Evolutionary conservation across 352 stramenopile species (phyloP).

Genomic region (Phytophthora podocarpi): DNA sequence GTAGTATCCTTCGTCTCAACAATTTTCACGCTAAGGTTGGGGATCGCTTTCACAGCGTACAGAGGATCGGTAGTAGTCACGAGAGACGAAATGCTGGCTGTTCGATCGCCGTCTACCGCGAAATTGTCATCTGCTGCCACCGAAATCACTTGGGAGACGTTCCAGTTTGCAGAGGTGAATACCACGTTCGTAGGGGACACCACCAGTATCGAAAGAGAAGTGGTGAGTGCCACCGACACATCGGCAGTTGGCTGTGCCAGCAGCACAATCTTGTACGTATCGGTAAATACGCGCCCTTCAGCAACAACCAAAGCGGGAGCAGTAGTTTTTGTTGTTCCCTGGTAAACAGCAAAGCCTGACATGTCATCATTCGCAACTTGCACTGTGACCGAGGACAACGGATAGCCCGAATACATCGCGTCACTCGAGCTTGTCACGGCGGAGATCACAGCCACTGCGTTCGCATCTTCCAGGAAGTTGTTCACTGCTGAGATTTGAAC

Average conservation of each 20-base stretch:
- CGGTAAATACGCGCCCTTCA: constrained; percentile 48
- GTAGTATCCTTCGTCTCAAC: constrained; percentile 67
- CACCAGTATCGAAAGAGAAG: constrained; percentile 45
- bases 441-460: constrained; percentile 30
- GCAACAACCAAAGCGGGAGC: constrained; percentile 50
- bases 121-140: constrained; percentile 58
- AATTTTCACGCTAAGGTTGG: constrained; percentile 48
- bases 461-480: constrained; percentile 58
- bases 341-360: constrained; percentile 51
- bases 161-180: constrained; percentile 57
- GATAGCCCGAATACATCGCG: constrained; percentile 34
- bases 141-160: constrained; percentile 43
- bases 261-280: constrained; percentile 57
- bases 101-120: constrained; percentile 48
- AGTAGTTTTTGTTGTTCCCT: constrained; percentile 39
- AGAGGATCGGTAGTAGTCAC: constrained; percentile 36
- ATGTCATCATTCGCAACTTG: constrained; percentile 61
- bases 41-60: constrained; percentile 38
- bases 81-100: constrained; percentile 31
- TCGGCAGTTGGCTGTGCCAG: constrained; percentile 47
- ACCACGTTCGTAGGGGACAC: constrained; percentile 38
- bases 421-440: constrained; percentile 41
- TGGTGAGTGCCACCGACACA: constrained; percentile 37
- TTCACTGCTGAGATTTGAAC: constrained; percentile 51
- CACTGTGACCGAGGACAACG: constrained; percentile 31